Percentiles rank a stretch among this genome's conserved stretches.
These are phyloP conservation scores for Solidago caesia DNA, from an alignment of 129 eudicot species.

Conservation along the genomic window DNA sequence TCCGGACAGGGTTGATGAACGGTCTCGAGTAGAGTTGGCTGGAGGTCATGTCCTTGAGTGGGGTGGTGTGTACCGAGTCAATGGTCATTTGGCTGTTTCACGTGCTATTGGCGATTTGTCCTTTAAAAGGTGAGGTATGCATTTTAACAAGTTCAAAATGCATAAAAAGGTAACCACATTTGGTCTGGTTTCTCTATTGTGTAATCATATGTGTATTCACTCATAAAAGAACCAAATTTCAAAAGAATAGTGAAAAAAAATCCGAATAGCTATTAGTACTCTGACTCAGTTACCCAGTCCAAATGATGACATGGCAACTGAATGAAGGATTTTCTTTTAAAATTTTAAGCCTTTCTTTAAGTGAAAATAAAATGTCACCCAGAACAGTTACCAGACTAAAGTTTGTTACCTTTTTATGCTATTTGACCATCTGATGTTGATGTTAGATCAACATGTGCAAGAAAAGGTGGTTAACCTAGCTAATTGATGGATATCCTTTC, in stretches of 20 bases:
- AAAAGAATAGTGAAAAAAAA: neutral
- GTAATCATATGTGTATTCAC: neutral
- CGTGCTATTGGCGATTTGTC: conserved; percentile 92
- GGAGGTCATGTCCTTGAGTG: conserved; percentile 88
- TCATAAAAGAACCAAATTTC: conserved; percentile 3
- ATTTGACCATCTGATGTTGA: neutral
- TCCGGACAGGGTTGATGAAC: conserved; percentile 95
- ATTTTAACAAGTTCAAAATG: neutral
- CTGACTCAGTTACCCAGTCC: neutral
- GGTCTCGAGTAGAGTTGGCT: conserved; percentile 82
- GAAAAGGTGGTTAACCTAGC: neutral
- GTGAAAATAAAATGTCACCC: neutral
- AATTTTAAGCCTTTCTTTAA: neutral
- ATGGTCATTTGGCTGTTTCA: conserved; percentile 93
- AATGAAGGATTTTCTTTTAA: neutral
- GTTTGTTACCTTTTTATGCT: neutral
- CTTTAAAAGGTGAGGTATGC: conserved; percentile 64
- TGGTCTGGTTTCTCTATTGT: neutral
- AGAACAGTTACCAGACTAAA: neutral
- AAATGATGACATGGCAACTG: conserved; percentile 1
- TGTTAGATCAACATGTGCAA: neutral
- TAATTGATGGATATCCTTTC: neutral
- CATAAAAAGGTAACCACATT: neutral
- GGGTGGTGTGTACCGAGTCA: conserved; percentile 87
- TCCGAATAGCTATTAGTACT: neutral